These are phyloP conservation scores for Polysphondylium violaceum DNA, from an alignment of 78 protist species.

Conservation along the genomic window DNA sequence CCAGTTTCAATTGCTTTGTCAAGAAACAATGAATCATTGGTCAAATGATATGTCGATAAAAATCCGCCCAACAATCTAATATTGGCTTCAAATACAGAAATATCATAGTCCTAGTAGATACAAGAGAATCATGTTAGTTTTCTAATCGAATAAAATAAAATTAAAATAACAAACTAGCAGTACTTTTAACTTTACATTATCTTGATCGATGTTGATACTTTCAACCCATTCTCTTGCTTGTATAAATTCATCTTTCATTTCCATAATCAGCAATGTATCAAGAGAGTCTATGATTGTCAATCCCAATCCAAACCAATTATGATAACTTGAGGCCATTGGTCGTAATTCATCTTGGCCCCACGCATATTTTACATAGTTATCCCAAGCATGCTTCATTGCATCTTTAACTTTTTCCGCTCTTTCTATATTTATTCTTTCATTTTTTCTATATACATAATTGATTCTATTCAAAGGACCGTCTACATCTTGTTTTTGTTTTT, in stretches of 20 bases:
- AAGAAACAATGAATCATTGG: slow-evolving; percentile 76
- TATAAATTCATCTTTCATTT: slow-evolving; percentile 64
- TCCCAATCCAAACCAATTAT: slow-evolving; percentile 85
- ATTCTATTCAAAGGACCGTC: slow-evolving; percentile 7
- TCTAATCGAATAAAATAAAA: background rate
- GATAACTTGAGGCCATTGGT: slow-evolving; percentile 40
- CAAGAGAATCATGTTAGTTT: background rate
- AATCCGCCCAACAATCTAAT: slow-evolving; percentile 93
- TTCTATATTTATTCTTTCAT: slow-evolving; percentile 1
- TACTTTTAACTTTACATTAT: background rate
- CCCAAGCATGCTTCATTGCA: slow-evolving; percentile 84
- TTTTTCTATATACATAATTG: background rate
- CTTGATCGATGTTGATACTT: background rate
- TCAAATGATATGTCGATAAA: slow-evolving; percentile 85
- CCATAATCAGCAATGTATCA: slow-evolving; percentile 87
- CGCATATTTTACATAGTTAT: slow-evolving; percentile 72
- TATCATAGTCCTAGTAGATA: slow-evolving; percentile 4
- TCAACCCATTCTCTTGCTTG: slow-evolving; percentile 73
- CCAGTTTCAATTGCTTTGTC: slow-evolving; percentile 89
- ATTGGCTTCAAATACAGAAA: slow-evolving; percentile 89
- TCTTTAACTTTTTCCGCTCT: background rate
- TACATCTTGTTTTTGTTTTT: too few relatives aligned
- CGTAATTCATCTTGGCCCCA: slow-evolving; percentile 89
- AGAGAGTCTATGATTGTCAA: slow-evolving; percentile 86
- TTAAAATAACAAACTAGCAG: background rate